Conservation (phyloP, 495 filamentous ascomycete species). For the Trichodelitschia bisporula region DNA sequence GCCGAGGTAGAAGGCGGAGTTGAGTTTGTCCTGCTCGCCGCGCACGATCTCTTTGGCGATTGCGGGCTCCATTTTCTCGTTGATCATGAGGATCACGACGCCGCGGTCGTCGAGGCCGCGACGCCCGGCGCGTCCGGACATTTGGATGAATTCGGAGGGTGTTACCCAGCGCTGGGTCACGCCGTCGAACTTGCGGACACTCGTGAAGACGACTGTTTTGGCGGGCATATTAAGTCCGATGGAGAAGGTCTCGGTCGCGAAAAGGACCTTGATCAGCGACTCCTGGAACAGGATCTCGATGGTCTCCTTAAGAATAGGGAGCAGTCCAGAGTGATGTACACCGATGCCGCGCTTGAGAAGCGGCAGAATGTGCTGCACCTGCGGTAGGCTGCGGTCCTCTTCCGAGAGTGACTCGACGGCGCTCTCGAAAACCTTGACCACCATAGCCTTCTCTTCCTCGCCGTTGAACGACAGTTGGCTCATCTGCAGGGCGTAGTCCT, state of each 20-base stretch:
- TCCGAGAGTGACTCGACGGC: slow-evolving; percentile 77
- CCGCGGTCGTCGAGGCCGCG: slow-evolving; percentile 92
- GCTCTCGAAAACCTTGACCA: slow-evolving; percentile 74
- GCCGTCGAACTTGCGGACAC: slow-evolving; percentile 85
- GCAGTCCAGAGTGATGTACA: slow-evolving; percentile 84
- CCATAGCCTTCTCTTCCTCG: slow-evolving; percentile 87
- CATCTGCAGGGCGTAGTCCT: slow-evolving; percentile 62
- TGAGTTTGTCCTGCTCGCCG: slow-evolving; percentile 85
- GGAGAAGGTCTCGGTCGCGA: slow-evolving; percentile 95
- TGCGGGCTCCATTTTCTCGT: slow-evolving; percentile 87
- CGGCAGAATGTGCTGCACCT: slow-evolving; percentile 79
- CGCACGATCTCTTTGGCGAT: slow-evolving; percentile 83
- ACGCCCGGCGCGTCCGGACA: slow-evolving; percentile 91
- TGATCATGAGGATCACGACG: slow-evolving; percentile 99
- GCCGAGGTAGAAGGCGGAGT: slow-evolving; percentile 93
- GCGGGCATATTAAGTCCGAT: slow-evolving; percentile 98
- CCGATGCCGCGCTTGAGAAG: slow-evolving; percentile 80
- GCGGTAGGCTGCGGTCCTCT: slow-evolving; percentile 64
- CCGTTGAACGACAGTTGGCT: slow-evolving; percentile 84
- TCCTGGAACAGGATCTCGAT: slow-evolving; percentile 99
- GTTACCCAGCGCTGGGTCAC: slow-evolving; percentile 61
- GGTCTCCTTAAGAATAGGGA: slow-evolving; percentile 93
- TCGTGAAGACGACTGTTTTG: slow-evolving; percentile 95
- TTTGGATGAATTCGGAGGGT: slow-evolving; percentile 92
- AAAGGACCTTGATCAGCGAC: slow-evolving; percentile 88